Conservation (phyloP, 352 stramenopile genomes). For the Globisporangium heterothallicum region DNA sequence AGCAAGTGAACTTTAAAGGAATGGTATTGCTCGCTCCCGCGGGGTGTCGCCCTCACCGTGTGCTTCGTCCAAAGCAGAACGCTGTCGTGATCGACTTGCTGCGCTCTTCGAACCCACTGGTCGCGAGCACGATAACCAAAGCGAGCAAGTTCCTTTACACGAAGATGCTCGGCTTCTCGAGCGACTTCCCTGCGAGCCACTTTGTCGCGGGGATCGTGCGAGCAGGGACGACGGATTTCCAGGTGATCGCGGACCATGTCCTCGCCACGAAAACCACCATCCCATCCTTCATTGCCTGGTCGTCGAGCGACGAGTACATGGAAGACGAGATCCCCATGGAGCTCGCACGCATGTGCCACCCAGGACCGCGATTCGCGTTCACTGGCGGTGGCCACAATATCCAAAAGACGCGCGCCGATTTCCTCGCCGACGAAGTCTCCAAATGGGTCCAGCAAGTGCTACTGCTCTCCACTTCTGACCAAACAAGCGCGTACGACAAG, state of each 20-base stretch:
- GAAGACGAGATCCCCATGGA: conserved; percentile 33
- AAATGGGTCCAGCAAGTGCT: conserved; percentile 23
- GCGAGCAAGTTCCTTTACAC: conserved; percentile 37
- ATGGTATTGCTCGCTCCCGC: conserved; percentile 37
- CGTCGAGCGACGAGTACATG: conserved; percentile 43
- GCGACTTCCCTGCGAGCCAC: conserved; percentile 19
- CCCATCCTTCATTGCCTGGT: conserved; percentile 39
- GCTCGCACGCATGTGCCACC: conserved; percentile 22
- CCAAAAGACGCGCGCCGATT: conserved; percentile 46
- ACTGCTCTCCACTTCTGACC: too few relatives aligned
- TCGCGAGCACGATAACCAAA: conserved; percentile 9
- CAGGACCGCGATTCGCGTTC: conserved; percentile 33
- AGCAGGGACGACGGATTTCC: conserved; percentile 40
- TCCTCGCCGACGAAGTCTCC: conserved; percentile 17
- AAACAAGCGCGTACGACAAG: too few relatives aligned
- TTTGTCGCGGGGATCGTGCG: conserved; percentile 36
- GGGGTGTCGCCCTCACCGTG: conserved; percentile 36
- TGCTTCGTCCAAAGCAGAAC: conserved; percentile 29
- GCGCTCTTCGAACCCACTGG: conserved; percentile 14
- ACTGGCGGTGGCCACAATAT: conserved; percentile 45
- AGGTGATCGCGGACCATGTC: conserved; percentile 26
- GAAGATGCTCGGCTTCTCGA: conserved; percentile 25
- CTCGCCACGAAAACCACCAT: conserved; percentile 10
- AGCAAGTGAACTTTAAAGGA: conserved; percentile 17
- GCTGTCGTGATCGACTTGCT: conserved; percentile 25